Evolutionary conservation across 495 filamentous ascomycete species (phyloP), one percentile per base, ranked within the genome.

Genomic region (Bacidia gigantensis): DNA sequence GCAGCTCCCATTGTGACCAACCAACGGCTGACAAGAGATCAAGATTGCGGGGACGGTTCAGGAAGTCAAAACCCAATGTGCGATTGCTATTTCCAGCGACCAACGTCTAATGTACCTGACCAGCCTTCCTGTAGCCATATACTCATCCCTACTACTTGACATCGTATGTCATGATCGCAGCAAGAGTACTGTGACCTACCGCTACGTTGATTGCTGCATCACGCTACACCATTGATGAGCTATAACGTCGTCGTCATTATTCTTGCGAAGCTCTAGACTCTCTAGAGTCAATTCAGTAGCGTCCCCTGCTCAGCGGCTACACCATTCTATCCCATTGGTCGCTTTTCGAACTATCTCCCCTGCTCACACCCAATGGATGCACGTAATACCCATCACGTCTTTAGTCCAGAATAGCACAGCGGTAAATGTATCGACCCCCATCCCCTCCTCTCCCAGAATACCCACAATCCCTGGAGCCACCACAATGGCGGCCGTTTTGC

Each of bases 251-350:
- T n/a, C n/a, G n/a, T n/a, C n/a, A n/a, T n/a, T n/a, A n/a, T n/a
- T n/a, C n/a, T n/a, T n/a, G n/a, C n/a, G n/a, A n/a, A n/a, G n/a
- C n/a, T n/a, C n/a, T n/a, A n/a, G n/a, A n/a, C n/a, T n/a, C n/a
- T n/a, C n/a, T n/a, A n/a, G n/a, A n/a, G n/a, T n/a, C 14, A 35
- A 35, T 35, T 35, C 29, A 20, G n/a, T 50, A 50, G 47, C 18
- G 12, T 50, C 47, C n/a, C 5, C 32, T 50, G 47, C 47, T 50
- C 47, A 50, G 47, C 47, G 47, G 47, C 32, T 50, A 50, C 26
- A 38, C 1, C 3, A 3, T 38, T 32, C 17, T 9, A 9, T 21
- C 25, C 32, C 25, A 50, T 50, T 50, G 47, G 47, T 18, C 18
- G 11, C 22, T n/a, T n/a, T n/a, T n/a, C n/a, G n/a, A n/a, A n/a